Conservation (phyloP, 306 rosid genomes). For the Gillenia trifoliata region DNA sequence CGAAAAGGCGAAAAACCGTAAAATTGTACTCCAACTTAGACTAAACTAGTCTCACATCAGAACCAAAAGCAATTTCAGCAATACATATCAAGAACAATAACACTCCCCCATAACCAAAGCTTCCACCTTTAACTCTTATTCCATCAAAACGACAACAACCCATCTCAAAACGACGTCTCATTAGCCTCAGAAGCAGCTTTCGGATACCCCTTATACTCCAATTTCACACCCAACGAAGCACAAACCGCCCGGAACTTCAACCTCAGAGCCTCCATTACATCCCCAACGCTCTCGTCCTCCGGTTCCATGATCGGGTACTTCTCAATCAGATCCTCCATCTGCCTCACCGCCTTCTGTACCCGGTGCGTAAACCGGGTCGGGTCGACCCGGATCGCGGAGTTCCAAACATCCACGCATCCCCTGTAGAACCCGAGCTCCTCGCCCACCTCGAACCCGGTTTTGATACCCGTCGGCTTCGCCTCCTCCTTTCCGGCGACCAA, state of each 20-base stretch:
- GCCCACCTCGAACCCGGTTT: not conserved
- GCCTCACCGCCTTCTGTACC: slow-evolving; percentile 39
- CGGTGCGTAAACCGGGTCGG: slow-evolving; percentile 46
- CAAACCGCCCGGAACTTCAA: slow-evolving; percentile 62
- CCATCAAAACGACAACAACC: not conserved
- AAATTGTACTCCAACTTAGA: not conserved
- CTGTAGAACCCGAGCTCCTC: slow-evolving; percentile 56
- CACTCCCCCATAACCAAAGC: not conserved
- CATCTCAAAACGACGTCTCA: slow-evolving; percentile 40
- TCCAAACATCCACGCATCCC: slow-evolving; percentile 63
- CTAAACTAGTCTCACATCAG: not conserved
- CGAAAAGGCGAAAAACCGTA: not conserved
- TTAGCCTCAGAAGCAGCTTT: slow-evolving; percentile 34
- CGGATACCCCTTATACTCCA: slow-evolving; percentile 58
- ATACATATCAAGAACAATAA: not conserved
- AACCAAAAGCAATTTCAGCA: not conserved
- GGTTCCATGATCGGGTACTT: slow-evolving; percentile 70
- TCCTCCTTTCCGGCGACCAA: not conserved
- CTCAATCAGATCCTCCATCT: slow-evolving; percentile 60
- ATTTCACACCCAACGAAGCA: slow-evolving; percentile 62
- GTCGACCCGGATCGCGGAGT: slow-evolving; percentile 40
- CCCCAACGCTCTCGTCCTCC: slow-evolving; percentile 52
- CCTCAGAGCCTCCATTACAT: slow-evolving; percentile 63
- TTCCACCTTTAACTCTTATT: not conserved
- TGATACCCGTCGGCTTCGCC: not conserved